These are phyloP conservation scores for Fusarium musae DNA, from an alignment of 2,329 filamentous ascomycete species.

Conservation along the genomic window DNA sequence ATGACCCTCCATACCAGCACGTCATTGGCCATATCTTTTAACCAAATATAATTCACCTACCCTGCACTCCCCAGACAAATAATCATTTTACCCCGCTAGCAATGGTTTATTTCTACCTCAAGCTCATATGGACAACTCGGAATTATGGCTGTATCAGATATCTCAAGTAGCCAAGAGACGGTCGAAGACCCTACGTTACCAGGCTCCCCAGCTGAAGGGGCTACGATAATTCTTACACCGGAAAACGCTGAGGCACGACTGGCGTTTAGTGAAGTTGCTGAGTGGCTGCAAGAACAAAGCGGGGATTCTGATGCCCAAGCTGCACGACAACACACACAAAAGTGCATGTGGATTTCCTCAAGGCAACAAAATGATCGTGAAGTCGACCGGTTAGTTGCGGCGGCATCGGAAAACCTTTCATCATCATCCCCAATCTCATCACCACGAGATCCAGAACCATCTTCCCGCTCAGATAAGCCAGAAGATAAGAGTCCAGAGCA, in stretches of 20 bases:
- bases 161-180: background rate
- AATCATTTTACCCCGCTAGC: background rate
- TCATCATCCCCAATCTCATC: background rate
- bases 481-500: background rate
- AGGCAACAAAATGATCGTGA: background rate
- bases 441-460: background rate
- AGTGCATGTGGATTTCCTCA: background rate
- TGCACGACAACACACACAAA: background rate
- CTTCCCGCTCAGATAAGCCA: accelerated
- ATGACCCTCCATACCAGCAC: too few relatives aligned
- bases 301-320: accelerated
- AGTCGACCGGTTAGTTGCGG: accelerated
- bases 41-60: background rate
- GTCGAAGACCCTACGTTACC: background rate
- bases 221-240: background rate
- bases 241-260: background rate
- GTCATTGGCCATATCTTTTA: background rate
- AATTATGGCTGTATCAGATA: background rate
- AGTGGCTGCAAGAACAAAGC: accelerated
- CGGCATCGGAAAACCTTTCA: accelerated
- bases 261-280: accelerated
- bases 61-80: background rate
- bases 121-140: accelerated
- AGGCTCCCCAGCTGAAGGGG: background rate
- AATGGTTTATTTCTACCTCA: background rate